Conservation (phyloP, 345 rosid species). For the Brassica rapa region DNA sequence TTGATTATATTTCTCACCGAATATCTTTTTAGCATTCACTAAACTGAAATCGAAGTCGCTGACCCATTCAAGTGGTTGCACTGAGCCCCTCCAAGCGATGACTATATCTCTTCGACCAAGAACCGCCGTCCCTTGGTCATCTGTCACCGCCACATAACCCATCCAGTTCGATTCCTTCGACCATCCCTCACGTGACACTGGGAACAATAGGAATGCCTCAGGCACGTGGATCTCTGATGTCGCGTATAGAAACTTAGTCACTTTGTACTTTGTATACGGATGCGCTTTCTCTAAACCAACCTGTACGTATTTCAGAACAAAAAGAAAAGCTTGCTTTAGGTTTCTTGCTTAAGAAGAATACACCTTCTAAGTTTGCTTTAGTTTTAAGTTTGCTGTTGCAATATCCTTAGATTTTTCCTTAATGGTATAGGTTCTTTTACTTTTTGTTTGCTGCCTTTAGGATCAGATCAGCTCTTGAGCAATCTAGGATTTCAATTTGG, state of each 20-base stretch:
- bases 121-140: slow-evolving; percentile 60
- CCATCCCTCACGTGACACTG: slow-evolving; percentile 82
- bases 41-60: slow-evolving; percentile 57
- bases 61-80: slow-evolving; percentile 72
- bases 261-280: slow-evolving; percentile 57
- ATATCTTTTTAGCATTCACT: slow-evolving; percentile 53
- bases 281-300: slow-evolving; percentile 58
- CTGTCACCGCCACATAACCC: slow-evolving; percentile 84
- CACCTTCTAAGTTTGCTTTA: neutral
- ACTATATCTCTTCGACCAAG: slow-evolving; percentile 88
- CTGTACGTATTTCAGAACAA: neutral
- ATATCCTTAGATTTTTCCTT: no score
- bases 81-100: slow-evolving; percentile 84
- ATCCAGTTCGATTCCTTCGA: slow-evolving; percentile 84
- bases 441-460: no score
- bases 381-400: no score
- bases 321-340: neutral
- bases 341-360: neutral
- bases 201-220: slow-evolving; percentile 59
- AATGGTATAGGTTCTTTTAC: no score
- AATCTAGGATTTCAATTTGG: no score
- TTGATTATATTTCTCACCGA: slow-evolving; percentile 44
- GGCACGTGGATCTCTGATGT: slow-evolving; percentile 66
- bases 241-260: slow-evolving; percentile 73
- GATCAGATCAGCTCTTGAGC: no score